Conservation (phyloP, 345 rosid genomes). For the Capsella bursapastoris region DNA sequence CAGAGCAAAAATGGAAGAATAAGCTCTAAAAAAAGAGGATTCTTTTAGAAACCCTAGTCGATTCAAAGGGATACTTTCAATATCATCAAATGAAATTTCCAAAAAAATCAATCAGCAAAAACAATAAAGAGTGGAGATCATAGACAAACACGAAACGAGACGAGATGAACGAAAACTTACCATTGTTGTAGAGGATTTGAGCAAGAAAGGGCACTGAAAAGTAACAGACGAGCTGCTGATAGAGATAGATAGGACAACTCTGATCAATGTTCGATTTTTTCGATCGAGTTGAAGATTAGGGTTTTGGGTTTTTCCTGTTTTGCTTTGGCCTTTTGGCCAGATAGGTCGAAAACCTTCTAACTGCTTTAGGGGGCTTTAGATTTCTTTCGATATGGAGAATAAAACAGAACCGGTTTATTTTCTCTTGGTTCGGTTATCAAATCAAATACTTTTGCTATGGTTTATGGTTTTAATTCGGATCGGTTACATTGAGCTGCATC, state of each 20-base stretch:
- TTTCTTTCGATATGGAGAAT: neutral
- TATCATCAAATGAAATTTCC: neutral
- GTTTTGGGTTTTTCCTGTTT: slow-evolving; percentile 17
- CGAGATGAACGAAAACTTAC: slow-evolving; percentile 8
- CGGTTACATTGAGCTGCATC: neutral
- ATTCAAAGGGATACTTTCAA: neutral
- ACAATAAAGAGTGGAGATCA: neutral
- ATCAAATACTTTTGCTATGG: neutral
- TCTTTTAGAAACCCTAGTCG: neutral
- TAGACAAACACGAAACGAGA: slow-evolving; percentile 5
- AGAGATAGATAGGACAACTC: neutral
- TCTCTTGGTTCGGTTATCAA: neutral
- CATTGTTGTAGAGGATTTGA: slow-evolving; percentile 23
- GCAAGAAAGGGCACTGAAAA: neutral
- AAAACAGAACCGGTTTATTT: neutral
- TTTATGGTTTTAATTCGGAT: neutral
- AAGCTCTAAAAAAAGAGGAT: neutral
- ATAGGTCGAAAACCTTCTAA: slow-evolving; percentile 14
- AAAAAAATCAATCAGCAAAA: slow-evolving; percentile 23
- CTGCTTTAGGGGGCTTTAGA: neutral
- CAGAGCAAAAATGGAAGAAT: neutral
- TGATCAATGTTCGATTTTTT: neutral
- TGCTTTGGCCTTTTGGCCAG: neutral
- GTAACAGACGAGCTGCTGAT: neutral
- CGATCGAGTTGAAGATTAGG: slow-evolving; percentile 26